A percentile compares a stretch with the other conserved stretches of the same genome.
Conservation (phyloP, 1,139 yeast species). For the Taphrina pruni region DNA sequence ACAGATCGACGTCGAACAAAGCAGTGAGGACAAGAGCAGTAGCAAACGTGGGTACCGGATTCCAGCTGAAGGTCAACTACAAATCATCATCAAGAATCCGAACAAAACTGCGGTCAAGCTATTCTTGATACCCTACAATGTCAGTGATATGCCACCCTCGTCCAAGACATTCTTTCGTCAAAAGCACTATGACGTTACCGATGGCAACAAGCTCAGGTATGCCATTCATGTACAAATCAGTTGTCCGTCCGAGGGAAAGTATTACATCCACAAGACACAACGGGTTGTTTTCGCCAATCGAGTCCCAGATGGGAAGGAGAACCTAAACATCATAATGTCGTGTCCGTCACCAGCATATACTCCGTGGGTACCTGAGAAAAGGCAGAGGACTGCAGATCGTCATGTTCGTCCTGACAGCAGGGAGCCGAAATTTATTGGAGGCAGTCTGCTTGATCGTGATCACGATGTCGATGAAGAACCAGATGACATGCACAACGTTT, state of each 20-base stretch:
- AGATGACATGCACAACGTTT: background rate
- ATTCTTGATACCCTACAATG: conserved; percentile 54
- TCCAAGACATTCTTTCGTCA: conserved; percentile 53
- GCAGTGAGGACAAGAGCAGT: conserved; percentile 48
- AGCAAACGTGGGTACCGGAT: conserved; percentile 52
- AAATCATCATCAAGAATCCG: conserved; percentile 55
- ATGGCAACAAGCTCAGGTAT: conserved; percentile 47
- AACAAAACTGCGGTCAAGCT: conserved; percentile 54
- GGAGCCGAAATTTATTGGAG: conserved; percentile 35
- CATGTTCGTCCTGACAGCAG: conserved; percentile 34
- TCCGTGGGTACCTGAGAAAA: conserved; percentile 38
- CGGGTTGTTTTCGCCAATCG: conserved; percentile 54
- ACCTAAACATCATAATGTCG: conserved; percentile 25
- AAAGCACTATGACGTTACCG: conserved; percentile 47
- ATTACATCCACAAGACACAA: conserved; percentile 54
- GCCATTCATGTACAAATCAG: conserved; percentile 52
- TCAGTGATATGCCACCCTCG: conserved; percentile 50
- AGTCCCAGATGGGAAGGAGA: conserved; percentile 44
- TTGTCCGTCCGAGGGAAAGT: conserved; percentile 50
- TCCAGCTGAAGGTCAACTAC: conserved; percentile 55
- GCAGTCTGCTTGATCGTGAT: conserved; percentile 34
- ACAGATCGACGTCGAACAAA: conserved; percentile 49
- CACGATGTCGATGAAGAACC: conserved; percentile 14
- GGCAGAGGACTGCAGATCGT: conserved; percentile 15
- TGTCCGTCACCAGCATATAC: conserved; percentile 32